Evolutionary conservation across 2,329 filamentous ascomycete species (phyloP), one percentile per base, ranked within the genome.

Genomic region (Alternaria novae-zelandiae): DNA sequence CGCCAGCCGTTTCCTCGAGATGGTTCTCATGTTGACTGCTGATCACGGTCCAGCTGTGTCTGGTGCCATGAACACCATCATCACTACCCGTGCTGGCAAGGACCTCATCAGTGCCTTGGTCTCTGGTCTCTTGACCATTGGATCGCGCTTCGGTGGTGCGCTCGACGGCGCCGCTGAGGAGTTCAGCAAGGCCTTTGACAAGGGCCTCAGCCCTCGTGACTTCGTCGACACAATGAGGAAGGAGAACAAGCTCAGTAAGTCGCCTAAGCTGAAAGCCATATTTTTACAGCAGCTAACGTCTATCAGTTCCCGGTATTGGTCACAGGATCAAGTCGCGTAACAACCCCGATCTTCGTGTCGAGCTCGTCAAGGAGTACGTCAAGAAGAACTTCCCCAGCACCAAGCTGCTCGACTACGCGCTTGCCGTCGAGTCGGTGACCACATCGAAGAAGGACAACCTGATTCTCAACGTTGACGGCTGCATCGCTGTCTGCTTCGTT

Each of bases 381-480:
- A 88, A 94, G 84, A 92, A 94, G 87, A 93, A 96, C 86, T 99
- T 99, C 91, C 94, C 96, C 75, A 94, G 86, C 86, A 93, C 92
- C 88, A 98, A 98, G 89, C 90, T 98, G 80, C 93, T 99, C 81
- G 96, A 99, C 86, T 99, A 97, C 83, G 96, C 96, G 72, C 89
- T 99, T 79, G 96, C 96, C 50, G 96, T 99, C 73, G 96, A 99
- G 89, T 92, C 92, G 11, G 96, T 99, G 70, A 99, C 96, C 59
- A 99, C 96, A 54, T 97, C 94, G 71, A 99, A 99, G 92, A 99
- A 99, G 89, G 96, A 99, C 86, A 99, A 98, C 88, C 89, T 99
- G 74, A 99, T 99, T 77, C 90, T 99, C 78, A 99, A 99, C 87
- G 96, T 99, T 64, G 96, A 98, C 80, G 96, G 96, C 77, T 97